phyloP scores from a whole-genome alignment of 2,329 filamentous ascomycete species.

The Epichloe sp. region DNA sequence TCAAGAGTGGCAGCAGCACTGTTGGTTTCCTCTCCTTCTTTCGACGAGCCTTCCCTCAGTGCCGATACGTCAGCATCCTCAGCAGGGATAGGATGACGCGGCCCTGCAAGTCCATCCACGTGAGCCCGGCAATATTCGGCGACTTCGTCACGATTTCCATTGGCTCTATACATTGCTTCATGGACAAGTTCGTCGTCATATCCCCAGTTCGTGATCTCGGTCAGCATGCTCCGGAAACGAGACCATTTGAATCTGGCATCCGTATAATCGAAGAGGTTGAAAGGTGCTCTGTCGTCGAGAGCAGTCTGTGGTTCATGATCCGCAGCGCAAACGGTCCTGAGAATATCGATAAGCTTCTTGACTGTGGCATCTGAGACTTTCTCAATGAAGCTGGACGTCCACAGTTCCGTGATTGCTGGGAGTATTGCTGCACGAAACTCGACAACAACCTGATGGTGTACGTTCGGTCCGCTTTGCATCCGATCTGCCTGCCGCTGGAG shows the following conservation, averaged over 20 bases:
- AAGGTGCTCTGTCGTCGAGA: slow-evolving; percentile 31
- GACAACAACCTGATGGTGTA: slow-evolving; percentile 64
- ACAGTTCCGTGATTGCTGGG: slow-evolving; percentile 63
- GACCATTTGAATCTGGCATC: slow-evolving; percentile 35
- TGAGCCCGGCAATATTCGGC: slow-evolving; percentile 65
- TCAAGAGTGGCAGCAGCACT: slow-evolving; percentile 15
- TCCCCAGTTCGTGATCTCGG: slow-evolving; percentile 19
- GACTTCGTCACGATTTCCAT: slow-evolving; percentile 47
- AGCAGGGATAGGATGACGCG: slow-evolving; percentile 53
- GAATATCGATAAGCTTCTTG: slow-evolving; percentile 68
- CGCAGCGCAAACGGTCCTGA: slow-evolving; percentile 64
- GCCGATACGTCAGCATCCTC: slow-evolving; percentile 35
- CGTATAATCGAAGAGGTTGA: slow-evolving; percentile 30
- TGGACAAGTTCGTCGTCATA: slow-evolving; percentile 48
- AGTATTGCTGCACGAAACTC: slow-evolving; percentile 73
- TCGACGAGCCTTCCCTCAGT: slow-evolving; percentile 15
- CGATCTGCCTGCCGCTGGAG: slow-evolving; percentile 31
- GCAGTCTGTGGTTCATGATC: slow-evolving; percentile 59
- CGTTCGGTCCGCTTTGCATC: slow-evolving; percentile 24
- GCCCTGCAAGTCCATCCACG: slow-evolving; percentile 40
- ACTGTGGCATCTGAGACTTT: slow-evolving; percentile 66
- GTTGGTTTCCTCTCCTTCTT: slow-evolving; percentile 11
- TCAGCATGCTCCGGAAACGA: slow-evolving; percentile 15
- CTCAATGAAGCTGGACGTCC: slow-evolving; percentile 75
- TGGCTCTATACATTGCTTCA: slow-evolving; percentile 75